These are phyloP conservation scores for Taphrina sp. DNA, from an alignment of 1,139 yeast genomes.

Conservation along the genomic window DNA sequence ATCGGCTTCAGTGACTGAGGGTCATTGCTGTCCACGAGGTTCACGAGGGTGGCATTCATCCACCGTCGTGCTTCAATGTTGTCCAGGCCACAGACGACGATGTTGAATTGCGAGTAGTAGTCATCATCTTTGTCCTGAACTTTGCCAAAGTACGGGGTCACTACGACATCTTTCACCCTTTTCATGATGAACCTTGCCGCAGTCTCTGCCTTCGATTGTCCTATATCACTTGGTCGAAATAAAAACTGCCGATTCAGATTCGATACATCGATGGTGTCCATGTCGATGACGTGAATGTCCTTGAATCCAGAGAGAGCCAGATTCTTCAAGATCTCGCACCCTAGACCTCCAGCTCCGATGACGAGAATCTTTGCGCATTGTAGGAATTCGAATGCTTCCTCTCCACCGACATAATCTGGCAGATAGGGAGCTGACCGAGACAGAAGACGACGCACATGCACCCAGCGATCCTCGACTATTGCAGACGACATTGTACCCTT, in stretches of 20 bases:
- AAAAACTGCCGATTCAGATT: slow-evolving; percentile 88
- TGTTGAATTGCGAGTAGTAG: slow-evolving; percentile 66
- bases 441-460: slow-evolving; percentile 8
- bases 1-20: slow-evolving; percentile 67
- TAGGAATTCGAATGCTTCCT: slow-evolving; percentile 18
- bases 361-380: slow-evolving; percentile 37
- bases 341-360: slow-evolving; percentile 94
- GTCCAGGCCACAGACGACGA: slow-evolving; percentile 85
- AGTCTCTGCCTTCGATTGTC: slow-evolving; percentile 72
- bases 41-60: slow-evolving; percentile 75
- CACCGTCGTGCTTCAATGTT: slow-evolving; percentile 87
- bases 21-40: slow-evolving; percentile 55
- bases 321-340: slow-evolving; percentile 87
- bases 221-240: slow-evolving; percentile 71
- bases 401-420: slow-evolving; percentile 26
- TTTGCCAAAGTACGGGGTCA: slow-evolving; percentile 54
- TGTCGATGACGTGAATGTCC: slow-evolving; percentile 78
- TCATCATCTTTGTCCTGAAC: slow-evolving; percentile 68
- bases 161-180: slow-evolving; percentile 52
- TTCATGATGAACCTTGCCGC: slow-evolving; percentile 64
- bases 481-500: neutral
- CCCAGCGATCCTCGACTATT: slow-evolving; percentile 9
- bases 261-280: slow-evolving; percentile 91
- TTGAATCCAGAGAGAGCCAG: slow-evolving; percentile 74
- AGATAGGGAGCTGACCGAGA: slow-evolving; percentile 24